phyloP scores from a whole-genome alignment of 73 alveolate genomes.

The Tetrahymena thermophila region DNA sequence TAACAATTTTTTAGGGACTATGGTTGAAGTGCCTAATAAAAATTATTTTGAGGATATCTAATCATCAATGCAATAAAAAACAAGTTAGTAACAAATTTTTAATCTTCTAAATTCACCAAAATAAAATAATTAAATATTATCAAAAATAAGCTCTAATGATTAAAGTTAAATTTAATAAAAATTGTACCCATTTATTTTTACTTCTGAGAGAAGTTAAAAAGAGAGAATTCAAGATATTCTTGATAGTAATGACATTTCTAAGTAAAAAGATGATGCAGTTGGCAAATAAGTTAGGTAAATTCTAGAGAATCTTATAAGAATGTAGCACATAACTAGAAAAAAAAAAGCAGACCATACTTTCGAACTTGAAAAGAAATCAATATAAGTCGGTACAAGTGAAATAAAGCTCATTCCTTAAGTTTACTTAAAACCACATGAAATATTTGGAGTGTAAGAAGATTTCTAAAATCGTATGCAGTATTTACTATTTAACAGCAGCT shows the following conservation, averaged over 20 bases:
- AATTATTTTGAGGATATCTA: neutral
- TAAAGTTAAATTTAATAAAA: too few relatives aligned
- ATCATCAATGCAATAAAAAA: neutral
- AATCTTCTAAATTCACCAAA: neutral
- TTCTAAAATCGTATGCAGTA: neutral
- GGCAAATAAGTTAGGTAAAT: neutral
- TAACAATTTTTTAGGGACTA: neutral
- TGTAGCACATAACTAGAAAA: neutral
- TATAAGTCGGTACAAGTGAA: neutral
- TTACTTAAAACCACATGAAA: neutral
- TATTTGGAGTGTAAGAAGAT: neutral
- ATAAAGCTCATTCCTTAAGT: neutral
- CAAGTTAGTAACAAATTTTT: neutral
- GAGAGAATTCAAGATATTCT: neutral
- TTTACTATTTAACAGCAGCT: neutral
- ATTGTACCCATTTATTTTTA: neutral
- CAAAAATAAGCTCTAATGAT: neutral
- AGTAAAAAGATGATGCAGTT: neutral
- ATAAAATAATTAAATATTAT: too few relatives aligned
- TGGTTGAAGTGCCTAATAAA: neutral
- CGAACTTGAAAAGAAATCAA: neutral
- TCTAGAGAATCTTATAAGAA: neutral
- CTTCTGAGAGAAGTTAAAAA: neutral
- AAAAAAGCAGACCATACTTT: neutral
- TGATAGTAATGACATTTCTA: neutral